Base-by-base conservation (phyloP, 208 protist genomes). In the Leishmania tarentolae region DNA sequence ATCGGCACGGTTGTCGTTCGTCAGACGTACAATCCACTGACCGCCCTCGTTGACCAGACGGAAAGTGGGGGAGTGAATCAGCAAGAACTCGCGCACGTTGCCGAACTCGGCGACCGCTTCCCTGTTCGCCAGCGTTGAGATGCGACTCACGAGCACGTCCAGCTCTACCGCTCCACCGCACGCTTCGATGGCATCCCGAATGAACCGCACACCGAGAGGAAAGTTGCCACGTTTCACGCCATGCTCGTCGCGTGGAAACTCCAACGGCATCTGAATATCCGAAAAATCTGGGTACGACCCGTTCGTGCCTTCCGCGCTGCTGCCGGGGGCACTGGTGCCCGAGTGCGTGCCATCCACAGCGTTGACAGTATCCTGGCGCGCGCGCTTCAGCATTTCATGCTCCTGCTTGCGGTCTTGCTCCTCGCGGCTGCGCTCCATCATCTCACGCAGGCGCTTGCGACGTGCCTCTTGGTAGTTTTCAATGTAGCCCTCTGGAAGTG, bases 201-300 rank as follows among this genome's bases (percentile, higher is more conserved):
- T 88, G 72, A 98, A 98, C 46, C 92, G 93, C 50, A 98, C 96
- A 69, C 96, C 96, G 40, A 94, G 81, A 2, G 94, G 93, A 70
- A 96, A 98, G 87, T 97, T 98, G 44, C 92, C 94, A 11, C 91
- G 87, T 81, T 94, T 91, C 40, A 98, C 96, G 46, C 94, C 96
- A 79, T 92, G 93, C 81, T 98, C 94, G 75, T 98, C 96, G 50
- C 96, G 91, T 0, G 96, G 96, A n/a, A 98, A 84, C 69, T 97
- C 94, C 35, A 90, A 59, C 5, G 96, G 96, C 93, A 98, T 96
- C 31, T 90, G 82, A 31, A 98, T 87, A 77, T 98, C 95, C 0
- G 92, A 93, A 78, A 90, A 96, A 75, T 95, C 91, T 1, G 83
- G 88, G 31, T 86, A 83, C 56, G 85, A 59, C 9, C 17, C 50